These are phyloP conservation scores for Candida dajiaensis DNA, from an alignment of 805 yeast species.

Conservation along the genomic window DNA sequence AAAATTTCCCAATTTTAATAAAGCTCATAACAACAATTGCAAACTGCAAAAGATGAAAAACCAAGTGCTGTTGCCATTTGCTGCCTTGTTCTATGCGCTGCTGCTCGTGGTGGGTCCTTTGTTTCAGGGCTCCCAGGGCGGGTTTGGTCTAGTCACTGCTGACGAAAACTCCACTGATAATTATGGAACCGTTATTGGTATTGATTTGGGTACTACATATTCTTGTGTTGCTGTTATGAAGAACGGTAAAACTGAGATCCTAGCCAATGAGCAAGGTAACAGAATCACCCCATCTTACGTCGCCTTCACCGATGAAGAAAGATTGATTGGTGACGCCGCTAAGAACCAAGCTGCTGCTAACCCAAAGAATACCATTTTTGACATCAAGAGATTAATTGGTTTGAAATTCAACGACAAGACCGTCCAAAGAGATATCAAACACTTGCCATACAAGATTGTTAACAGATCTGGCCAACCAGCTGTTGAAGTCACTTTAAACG, in stretches of 20 bases:
- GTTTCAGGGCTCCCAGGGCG: constrained; percentile 7
- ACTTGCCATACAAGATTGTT: constrained; percentile 68
- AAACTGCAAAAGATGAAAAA: constrained; percentile 19
- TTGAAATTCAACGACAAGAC: constrained; percentile 69
- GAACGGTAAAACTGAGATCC: constrained; percentile 83
- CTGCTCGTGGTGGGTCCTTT: constrained; percentile 23
- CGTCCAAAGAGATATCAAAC: constrained; percentile 78
- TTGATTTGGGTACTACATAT: constrained; percentile 96
- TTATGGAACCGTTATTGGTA: constrained; percentile 76
- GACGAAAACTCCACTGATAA: constrained; percentile 30
- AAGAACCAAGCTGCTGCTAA: constrained; percentile 92
- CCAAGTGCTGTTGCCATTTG: constrained; percentile 27
- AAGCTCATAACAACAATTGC: background rate
- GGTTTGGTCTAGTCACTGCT: constrained; percentile 21
- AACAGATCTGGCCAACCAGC: constrained; percentile 78
- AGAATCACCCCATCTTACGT: constrained; percentile 95
- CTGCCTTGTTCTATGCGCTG: constrained; percentile 27
- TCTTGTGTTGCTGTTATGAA: constrained; percentile 92
- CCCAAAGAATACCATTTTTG: constrained; percentile 81
- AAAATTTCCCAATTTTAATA: background rate
- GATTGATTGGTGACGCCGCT: constrained; percentile 94
- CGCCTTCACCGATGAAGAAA: constrained; percentile 86
- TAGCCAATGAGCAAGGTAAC: constrained; percentile 96
- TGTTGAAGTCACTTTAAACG: constrained; percentile 68
- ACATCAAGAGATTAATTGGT: constrained; percentile 89